Base-by-base conservation (phyloP, 768 basidiomycete genomes). In the Butyriboletus loyo region DNA sequence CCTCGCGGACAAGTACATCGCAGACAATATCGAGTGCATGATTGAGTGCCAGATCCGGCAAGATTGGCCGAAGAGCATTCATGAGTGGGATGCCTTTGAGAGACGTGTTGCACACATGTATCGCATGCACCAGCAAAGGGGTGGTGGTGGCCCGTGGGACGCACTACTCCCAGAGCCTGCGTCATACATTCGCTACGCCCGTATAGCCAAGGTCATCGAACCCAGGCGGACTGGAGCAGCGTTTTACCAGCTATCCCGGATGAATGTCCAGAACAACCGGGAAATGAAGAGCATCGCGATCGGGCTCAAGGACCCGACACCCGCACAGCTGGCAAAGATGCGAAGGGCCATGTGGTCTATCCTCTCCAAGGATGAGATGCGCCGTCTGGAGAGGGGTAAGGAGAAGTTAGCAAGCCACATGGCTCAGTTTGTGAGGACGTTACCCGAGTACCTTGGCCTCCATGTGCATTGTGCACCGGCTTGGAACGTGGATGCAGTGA, bases 271-370 rank as follows among this genome's bases (percentile, higher is more conserved):
- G 14, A 15, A 21, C 27, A 24, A 14, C 3, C 28, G 24, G 52
- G 45, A 47, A 11, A 48, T 2, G 7, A 24, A 37, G n/a, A 17
- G 24, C 11, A 31, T 13, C 19, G 7, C 3, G n/a, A 31, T 14
- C 7, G 9, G 9, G 22, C 6, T 0, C n/a, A 17, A 11, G 15
- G 35, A 43, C 22, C 27, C 34, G n/a, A 51, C 34, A 10, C n/a
- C 28, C 0, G 19, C 34, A 2, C 41, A 43, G 21, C 49, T 53
- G 22, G 40, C 28, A 2, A 27, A 32, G 41, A 32, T 38, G 17
- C 49, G 14, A 25, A 34, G 48, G 10, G 31, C 40, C 14, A 43
- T 52, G 40, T 53, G 49, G 48, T 53, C 52, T 30, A 24, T 42
- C n/a, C 40, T 52, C 25, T 27, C 47, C 30, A 13, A 52, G 34